Evolutionary conservation across 352 stramenopile genomes (phyloP).

Genomic region (Pythium phragmitis): DNA sequence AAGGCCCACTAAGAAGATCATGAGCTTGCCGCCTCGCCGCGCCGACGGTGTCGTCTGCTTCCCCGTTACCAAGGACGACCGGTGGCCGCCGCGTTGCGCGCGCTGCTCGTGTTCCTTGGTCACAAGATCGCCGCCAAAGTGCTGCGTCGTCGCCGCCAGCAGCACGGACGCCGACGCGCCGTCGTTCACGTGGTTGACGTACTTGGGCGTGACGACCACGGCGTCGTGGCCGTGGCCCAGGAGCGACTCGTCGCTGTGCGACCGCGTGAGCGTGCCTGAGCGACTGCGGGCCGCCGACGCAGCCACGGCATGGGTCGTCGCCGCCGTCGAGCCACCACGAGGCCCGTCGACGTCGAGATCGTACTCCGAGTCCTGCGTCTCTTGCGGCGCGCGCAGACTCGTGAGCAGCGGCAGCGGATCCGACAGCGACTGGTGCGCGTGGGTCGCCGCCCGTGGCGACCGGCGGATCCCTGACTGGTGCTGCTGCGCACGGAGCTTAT

Average conservation of each 20-base stretch:
- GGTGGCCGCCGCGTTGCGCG: conserved; percentile 67
- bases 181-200: conserved; percentile 71
- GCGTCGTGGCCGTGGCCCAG: conserved; percentile 17
- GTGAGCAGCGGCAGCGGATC: conserved; percentile 33
- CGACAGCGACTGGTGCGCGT: conserved; percentile 28
- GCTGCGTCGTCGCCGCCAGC: conserved; percentile 75
- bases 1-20: conserved; percentile 79
- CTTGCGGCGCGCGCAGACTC: conserved; percentile 44
- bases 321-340: neutral
- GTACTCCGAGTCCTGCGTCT: conserved; percentile 70
- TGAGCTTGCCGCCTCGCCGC: conserved; percentile 60
- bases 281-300: conserved; percentile 28
- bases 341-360: conserved; percentile 48
- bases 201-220: conserved; percentile 48
- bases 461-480: conserved; percentile 15
- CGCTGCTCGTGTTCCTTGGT: conserved; percentile 77
- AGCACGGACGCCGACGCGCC: conserved; percentile 67
- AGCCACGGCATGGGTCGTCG: no score
- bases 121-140: conserved; percentile 83
- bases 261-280: conserved; percentile 60
- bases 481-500: conserved; percentile 60
- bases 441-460: conserved; percentile 23
- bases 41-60: conserved; percentile 35
- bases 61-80: conserved; percentile 53
- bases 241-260: conserved; percentile 72